A percentile compares a stretch with the other conserved stretches of the same genome.
Conservation (phyloP, 495 filamentous ascomycete genomes). For the Neurospora hispaniola region DNA sequence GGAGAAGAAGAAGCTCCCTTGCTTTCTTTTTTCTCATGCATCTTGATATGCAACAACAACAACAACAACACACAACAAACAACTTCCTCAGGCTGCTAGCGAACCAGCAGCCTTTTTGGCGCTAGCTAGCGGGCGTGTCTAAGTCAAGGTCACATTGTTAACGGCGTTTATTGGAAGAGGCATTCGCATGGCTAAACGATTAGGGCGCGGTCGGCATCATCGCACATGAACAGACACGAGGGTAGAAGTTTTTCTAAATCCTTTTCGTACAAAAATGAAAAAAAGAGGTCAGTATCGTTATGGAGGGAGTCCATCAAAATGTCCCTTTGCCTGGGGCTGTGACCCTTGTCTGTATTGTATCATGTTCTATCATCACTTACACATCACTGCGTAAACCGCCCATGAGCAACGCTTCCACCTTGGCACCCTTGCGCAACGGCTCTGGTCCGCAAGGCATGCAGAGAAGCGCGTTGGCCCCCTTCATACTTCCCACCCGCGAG, state of each 20-base stretch:
- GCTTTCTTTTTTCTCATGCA: neutral
- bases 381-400: conserved; percentile 22
- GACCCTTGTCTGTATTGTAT: neutral
- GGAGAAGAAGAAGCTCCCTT: neutral
- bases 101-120: neutral
- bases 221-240: conserved; percentile 3
- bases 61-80: neutral
- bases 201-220: conserved; percentile 20
- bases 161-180: conserved; percentile 25
- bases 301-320: conserved; percentile 1
- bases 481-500: conserved; percentile 77
- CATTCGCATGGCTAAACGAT: conserved; percentile 13
- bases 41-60: neutral
- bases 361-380: conserved; percentile 1
- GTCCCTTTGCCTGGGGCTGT: neutral
- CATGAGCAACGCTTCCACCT: conserved; percentile 37
- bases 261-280: conserved; percentile 12
- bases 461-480: conserved; percentile 76
- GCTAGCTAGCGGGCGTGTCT: conserved; percentile 11
- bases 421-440: conserved; percentile 31
- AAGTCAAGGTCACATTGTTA: conserved; percentile 16
- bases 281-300: conserved; percentile 17
- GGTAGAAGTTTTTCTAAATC: conserved; percentile 11
- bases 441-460: conserved; percentile 50
- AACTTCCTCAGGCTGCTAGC: neutral